These are phyloP conservation scores for Pythium vanterpoolii DNA, from an alignment of 352 stramenopile genomes.

Conservation along the genomic window DNA sequence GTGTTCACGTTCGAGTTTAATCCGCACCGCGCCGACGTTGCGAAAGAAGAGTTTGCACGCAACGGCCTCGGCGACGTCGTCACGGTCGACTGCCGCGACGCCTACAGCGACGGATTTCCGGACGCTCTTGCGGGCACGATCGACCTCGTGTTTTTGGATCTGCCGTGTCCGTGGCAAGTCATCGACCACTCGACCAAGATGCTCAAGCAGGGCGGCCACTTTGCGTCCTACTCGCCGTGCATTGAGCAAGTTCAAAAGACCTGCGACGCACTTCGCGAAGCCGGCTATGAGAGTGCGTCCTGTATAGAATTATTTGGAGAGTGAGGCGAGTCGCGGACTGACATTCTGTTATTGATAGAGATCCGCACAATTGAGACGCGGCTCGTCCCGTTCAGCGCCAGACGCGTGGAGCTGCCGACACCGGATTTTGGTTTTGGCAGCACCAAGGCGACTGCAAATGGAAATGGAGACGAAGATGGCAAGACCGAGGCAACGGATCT, in stretches of 20 bases:
- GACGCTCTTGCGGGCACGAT: constrained; percentile 60
- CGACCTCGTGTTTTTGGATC: constrained; percentile 97
- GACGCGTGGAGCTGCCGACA: constrained; percentile 62
- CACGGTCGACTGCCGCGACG: constrained; percentile 93
- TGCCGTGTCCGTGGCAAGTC: constrained; percentile 97
- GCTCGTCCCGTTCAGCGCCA: constrained; percentile 80
- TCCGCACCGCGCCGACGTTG: constrained; percentile 87
- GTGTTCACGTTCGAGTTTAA: constrained; percentile 99
- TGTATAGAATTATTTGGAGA: neutral
- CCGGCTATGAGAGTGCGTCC: constrained; percentile 79
- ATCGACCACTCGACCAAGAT: constrained; percentile 90
- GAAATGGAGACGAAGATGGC: neutral
- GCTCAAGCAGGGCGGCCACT: constrained; percentile 90
- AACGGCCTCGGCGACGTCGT: constrained; percentile 92
- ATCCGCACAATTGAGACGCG: constrained; percentile 92
- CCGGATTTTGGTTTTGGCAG: constrained; percentile 61
- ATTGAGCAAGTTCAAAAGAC: constrained; percentile 98
- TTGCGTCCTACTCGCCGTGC: constrained; percentile 98
- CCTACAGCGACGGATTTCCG: constrained; percentile 90
- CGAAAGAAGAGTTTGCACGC: constrained; percentile 91
- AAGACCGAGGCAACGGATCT: constrained; percentile 12
- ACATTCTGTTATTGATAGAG: constrained; percentile 30
- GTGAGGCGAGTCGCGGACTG: neutral
- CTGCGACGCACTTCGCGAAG: constrained; percentile 59
- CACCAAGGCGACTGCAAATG: neutral